Conservation (phyloP, 2,329 filamentous ascomycete species). For the Fusarium sp. region DNA sequence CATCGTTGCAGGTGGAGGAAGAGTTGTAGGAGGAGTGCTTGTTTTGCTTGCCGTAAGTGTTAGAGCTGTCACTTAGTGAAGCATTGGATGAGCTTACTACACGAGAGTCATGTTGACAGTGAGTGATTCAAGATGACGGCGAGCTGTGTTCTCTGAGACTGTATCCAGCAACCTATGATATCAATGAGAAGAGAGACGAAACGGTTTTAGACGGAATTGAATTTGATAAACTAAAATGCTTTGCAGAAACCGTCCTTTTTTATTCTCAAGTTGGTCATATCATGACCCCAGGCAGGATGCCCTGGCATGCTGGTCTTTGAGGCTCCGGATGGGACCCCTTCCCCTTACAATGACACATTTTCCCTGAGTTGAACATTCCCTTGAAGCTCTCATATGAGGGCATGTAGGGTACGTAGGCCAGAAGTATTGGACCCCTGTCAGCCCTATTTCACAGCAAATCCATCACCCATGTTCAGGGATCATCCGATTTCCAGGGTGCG, state of each 20-base stretch:
- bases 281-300: neutral
- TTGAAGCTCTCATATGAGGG: neutral
- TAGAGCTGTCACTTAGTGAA: neutral
- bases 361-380: conserved; percentile 2
- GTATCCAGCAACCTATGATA: no score
- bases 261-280: neutral
- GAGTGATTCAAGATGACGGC: neutral
- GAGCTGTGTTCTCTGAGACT: neutral
- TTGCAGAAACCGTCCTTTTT: neutral
- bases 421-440: neutral
- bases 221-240: neutral
- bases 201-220: neutral
- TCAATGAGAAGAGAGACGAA: neutral
- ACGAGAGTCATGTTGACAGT: neutral
- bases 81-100: neutral
- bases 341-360: neutral
- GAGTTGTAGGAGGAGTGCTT: neutral
- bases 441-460: neutral
- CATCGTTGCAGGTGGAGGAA: neutral
- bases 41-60: neutral
- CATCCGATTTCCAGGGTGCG: neutral
- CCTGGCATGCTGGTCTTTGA: neutral
- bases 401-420: neutral
- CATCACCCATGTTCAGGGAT: neutral
- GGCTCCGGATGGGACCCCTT: neutral